Percentiles rank a stretch among this genome's conserved stretches.
These are phyloP conservation scores for Selaginella tamariscina DNA, from an alignment of 75 land plant genomes.

Conservation along the genomic window DNA sequence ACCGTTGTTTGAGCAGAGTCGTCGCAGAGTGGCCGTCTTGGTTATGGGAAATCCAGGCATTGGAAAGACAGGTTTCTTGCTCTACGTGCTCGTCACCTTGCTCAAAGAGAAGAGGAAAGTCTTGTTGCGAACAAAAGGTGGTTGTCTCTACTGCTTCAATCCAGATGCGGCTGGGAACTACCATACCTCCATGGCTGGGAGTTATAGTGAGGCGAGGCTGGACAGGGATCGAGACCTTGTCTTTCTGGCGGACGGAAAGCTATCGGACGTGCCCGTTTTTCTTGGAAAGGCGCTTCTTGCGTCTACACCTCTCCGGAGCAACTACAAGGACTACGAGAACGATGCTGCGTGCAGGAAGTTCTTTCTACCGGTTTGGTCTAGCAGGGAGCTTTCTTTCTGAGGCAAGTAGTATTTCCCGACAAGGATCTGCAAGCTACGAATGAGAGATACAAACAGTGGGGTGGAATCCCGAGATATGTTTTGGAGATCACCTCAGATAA, in stretches of 20 bases:
- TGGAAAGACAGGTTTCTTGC: conserved; percentile 1
- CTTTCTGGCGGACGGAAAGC: conserved; percentile 4
- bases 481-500: neutral
- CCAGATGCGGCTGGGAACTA: conserved; percentile 2
- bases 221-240: conserved; percentile 3
- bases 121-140: conserved; percentile 3
- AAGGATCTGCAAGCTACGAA: conserved; percentile 1
- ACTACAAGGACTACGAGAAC: conserved; percentile 3
- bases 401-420: conserved; percentile 1
- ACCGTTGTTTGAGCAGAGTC: neutral
- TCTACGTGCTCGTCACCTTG: conserved; percentile 1
- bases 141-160: neutral
- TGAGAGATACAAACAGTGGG: conserved; percentile 1
- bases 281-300: conserved; percentile 3
- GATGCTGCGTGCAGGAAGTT: conserved; percentile 1
- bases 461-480: conserved; percentile 1
- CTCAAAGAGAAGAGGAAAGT: conserved; percentile 3
- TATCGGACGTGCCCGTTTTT: conserved; percentile 3
- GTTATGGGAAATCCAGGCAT: neutral
- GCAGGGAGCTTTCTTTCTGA: conserved; percentile 1
- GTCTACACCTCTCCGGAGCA: conserved; percentile 2
- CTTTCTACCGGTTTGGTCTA: neutral
- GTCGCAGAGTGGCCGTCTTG: neutral
- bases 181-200: neutral
- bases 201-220: conserved; percentile 1